Percentiles rank a stretch among this genome's conserved stretches.
Evolutionary conservation across 805 yeast genomes (phyloP).

Genomic region (Candida gorgasii): DNA sequence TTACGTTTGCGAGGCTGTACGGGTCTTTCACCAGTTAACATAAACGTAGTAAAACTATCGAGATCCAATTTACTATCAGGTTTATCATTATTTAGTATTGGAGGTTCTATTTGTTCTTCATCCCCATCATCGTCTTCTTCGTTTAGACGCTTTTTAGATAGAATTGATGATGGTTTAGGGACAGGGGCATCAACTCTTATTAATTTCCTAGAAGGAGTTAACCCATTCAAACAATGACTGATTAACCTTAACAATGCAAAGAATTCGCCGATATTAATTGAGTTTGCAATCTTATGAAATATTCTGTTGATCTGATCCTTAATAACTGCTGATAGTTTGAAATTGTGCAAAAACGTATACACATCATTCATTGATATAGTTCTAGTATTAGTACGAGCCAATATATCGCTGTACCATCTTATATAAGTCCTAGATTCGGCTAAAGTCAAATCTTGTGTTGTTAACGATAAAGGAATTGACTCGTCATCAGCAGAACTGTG

Average conservation of each 20-base stretch:
- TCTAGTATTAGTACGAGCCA: conserved; percentile 66
- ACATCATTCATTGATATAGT: conserved; percentile 74
- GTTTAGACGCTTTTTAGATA: conserved; percentile 57
- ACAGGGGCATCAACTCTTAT: conserved; percentile 60
- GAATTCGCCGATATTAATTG: conserved; percentile 85
- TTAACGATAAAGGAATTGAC: conserved; percentile 61
- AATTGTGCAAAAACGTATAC: conserved; percentile 75
- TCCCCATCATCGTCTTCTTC: conserved; percentile 40
- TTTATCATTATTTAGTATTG: neutral
- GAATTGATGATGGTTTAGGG: conserved; percentile 78
- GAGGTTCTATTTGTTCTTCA: conserved; percentile 13
- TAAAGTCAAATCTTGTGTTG: conserved; percentile 65
- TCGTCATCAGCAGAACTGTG: conserved; percentile 31
- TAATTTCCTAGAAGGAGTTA: conserved; percentile 53
- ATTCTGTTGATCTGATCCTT: conserved; percentile 53
- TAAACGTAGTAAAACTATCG: conserved; percentile 81
- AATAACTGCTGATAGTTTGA: conserved; percentile 55
- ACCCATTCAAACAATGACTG: conserved; percentile 64
- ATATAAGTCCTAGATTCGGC: conserved; percentile 84
- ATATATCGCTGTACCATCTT: conserved; percentile 89
- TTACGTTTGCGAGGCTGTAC: conserved; percentile 37
- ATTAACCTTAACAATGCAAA: conserved; percentile 82
- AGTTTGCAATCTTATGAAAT: conserved; percentile 50
- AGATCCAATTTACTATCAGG: conserved; percentile 58
- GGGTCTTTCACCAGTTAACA: conserved; percentile 79